Conservation (phyloP, 2,329 filamentous ascomycete species). For the Apiospora sp. region DNA sequence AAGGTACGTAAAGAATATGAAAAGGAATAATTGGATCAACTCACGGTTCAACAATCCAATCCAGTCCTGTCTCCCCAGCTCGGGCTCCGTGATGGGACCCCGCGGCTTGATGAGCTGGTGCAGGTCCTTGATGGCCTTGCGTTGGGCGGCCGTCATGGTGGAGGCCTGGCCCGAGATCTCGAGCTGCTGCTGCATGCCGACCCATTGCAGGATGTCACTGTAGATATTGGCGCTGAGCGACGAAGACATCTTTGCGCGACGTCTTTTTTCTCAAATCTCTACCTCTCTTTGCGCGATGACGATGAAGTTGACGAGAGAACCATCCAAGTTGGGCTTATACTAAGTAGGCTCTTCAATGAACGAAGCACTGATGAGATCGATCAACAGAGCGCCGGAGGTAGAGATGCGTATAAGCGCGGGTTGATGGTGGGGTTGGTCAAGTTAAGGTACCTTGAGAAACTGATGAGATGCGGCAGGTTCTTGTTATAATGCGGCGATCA, state of each 20-base stretch:
- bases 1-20: neutral
- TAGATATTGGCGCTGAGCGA: slow-evolving; percentile 29
- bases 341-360: neutral
- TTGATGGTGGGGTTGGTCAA: slow-evolving; percentile 2
- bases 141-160: slow-evolving; percentile 48
- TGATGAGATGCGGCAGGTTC: neutral
- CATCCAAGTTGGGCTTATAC: neutral
- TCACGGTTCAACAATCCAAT: slow-evolving; percentile 48
- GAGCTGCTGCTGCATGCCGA: slow-evolving; percentile 45
- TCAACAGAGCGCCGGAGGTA: neutral
- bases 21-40: slow-evolving; percentile 20
- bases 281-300: neutral
- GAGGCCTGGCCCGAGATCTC: slow-evolving; percentile 44
- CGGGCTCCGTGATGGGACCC: slow-evolving; percentile 33
- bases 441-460: neutral
- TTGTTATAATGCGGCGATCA: neutral
- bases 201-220: slow-evolving; percentile 37
- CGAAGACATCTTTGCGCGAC: neutral
- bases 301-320: neutral
- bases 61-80: slow-evolving; percentile 47
- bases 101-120: slow-evolving; percentile 36
- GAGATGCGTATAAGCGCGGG: neutral
- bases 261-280: neutral
- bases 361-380: neutral
- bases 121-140: slow-evolving; percentile 50